phyloP scores from a whole-genome alignment of 2,329 filamentous ascomycete genomes.

The Ceratocystis eucalypticola region DNA sequence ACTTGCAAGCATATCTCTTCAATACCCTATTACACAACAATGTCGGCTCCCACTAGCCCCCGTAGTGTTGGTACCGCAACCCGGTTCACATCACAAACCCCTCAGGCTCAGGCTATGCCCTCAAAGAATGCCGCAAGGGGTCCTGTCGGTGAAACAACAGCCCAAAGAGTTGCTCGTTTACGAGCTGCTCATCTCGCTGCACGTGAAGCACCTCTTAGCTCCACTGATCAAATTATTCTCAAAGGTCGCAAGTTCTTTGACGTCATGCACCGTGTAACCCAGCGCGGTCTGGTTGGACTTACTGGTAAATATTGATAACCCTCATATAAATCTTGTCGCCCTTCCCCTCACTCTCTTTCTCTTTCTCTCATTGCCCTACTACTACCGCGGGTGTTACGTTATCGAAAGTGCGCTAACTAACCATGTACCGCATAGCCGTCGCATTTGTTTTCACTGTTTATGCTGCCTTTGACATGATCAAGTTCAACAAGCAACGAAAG shows the following conservation, averaged over 20 bases:
- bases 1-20: background rate
- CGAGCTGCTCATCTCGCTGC: constrained; percentile 55
- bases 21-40: constrained; percentile 21
- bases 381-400: background rate
- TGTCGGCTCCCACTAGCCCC: constrained; percentile 36
- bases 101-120: constrained; percentile 54
- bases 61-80: constrained; percentile 69
- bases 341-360: background rate
- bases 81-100: constrained; percentile 44
- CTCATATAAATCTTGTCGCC: background rate
- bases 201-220: constrained; percentile 43
- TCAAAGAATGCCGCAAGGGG: constrained; percentile 25
- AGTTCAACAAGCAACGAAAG: constrained; percentile 46
- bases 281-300: constrained; percentile 41
- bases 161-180: constrained; percentile 55
- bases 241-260: constrained; percentile 39
- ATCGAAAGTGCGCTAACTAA: background rate
- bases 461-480: constrained; percentile 48
- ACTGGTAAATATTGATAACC: constrained; percentile 34
- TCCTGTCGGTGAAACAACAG: constrained; percentile 45
- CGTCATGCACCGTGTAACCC: constrained; percentile 42
- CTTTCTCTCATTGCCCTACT: background rate
- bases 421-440: constrained; percentile 30
- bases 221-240: constrained; percentile 37
- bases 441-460: constrained; percentile 44